Evolutionary conservation across 768 basidiomycete species (phyloP).

Genomic region (Tricholoma hemisulphureum): DNA sequence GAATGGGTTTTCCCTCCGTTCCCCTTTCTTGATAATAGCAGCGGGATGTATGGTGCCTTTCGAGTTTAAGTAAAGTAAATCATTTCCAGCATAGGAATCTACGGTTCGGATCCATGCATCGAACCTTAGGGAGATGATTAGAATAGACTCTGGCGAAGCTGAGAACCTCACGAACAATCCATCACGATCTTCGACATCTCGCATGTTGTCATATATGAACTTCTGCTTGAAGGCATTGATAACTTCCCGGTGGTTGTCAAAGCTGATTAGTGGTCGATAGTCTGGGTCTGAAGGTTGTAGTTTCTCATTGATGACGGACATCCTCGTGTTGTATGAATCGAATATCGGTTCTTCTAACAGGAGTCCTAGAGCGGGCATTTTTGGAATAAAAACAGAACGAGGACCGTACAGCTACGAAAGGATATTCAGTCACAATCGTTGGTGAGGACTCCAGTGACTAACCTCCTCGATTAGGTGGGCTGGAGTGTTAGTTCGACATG

Average conservation of each 20-base stretch:
- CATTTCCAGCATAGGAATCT: constrained; percentile 73
- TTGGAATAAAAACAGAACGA: constrained; percentile 79
- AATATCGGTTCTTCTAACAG: constrained; percentile 87
- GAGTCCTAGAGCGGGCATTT: constrained; percentile 93
- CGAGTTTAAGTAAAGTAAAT: constrained; percentile 75
- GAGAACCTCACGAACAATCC: constrained; percentile 58
- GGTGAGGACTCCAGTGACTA: neutral
- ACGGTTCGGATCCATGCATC: constrained; percentile 81
- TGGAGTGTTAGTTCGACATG: constrained; percentile 75
- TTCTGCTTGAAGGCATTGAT: constrained; percentile 84
- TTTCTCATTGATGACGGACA: constrained; percentile 49
- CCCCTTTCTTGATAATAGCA: constrained; percentile 64
- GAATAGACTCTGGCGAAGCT: neutral
- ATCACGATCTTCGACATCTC: constrained; percentile 74
- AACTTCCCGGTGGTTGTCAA: constrained; percentile 58
- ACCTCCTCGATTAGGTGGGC: constrained; percentile 74
- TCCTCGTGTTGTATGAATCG: constrained; percentile 68
- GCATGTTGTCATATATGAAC: constrained; percentile 85
- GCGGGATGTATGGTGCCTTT: constrained; percentile 72
- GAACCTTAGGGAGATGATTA: constrained; percentile 49
- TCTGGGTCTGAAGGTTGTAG: constrained; percentile 53
- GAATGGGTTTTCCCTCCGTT: constrained; percentile 60
- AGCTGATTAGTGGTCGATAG: constrained; percentile 71
- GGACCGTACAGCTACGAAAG: constrained; percentile 68
- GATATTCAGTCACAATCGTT: neutral